A percentile compares a stretch with the other conserved stretches of the same genome.
Conservation (phyloP, 805 yeast species). For the Starmerella floris region DNA sequence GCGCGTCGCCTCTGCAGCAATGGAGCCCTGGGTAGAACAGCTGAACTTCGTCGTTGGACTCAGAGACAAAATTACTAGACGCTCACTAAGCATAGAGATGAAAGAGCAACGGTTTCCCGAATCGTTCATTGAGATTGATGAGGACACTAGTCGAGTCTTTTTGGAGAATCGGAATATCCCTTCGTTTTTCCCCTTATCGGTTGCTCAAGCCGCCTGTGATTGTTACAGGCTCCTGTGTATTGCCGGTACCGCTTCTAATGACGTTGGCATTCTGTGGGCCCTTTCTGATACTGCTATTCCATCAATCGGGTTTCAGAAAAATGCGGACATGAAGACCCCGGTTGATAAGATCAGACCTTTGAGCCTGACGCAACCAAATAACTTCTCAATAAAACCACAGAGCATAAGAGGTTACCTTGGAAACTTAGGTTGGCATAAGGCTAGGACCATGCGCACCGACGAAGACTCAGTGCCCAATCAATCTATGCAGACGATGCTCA, state of each 20-base stretch:
- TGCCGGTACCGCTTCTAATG: neutral
- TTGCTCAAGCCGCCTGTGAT: constrained; percentile 7
- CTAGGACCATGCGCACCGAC: no score
- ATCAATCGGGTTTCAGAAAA: no score
- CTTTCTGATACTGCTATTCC: no score
- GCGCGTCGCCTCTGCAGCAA: constrained; percentile 8
- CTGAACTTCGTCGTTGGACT: constrained; percentile 15
- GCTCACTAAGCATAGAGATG: neutral
- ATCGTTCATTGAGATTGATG: constrained; percentile 10
- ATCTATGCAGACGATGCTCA: neutral
- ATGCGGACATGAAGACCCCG: no score
- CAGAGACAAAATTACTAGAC: neutral
- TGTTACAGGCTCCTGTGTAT: constrained; percentile 6
- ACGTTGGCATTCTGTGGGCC: no score
- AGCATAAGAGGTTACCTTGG: no score
- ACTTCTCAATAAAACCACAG: no score
- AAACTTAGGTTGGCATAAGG: no score
- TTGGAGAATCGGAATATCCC: constrained; percentile 6
- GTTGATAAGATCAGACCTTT: no score
- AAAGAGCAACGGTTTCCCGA: constrained; percentile 12
- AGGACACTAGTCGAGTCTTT: neutral
- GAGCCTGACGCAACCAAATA: no score
- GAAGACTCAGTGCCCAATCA: no score
- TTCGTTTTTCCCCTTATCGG: constrained; percentile 4
- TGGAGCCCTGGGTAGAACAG: constrained; percentile 18